Evolutionary conservation across 2,329 filamentous ascomycete species (phyloP).

Genomic region (Karstenula rhodostoma): DNA sequence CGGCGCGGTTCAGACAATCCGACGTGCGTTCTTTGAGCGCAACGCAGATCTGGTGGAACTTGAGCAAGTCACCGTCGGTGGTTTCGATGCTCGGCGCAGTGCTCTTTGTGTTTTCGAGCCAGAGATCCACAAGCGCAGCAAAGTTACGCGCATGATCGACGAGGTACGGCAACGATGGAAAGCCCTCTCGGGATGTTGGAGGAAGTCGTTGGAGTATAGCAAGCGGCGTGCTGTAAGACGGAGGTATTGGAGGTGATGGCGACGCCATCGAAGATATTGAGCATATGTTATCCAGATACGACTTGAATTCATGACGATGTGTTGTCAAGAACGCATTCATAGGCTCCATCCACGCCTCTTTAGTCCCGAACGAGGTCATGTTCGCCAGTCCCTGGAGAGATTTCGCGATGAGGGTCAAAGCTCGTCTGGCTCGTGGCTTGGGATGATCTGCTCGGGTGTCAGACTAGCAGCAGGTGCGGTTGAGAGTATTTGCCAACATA

Average conservation of each 20-base stretch:
- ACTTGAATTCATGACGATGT: conserved; percentile 81
- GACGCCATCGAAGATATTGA: conserved; percentile 73
- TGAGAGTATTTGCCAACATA: conserved; percentile 42
- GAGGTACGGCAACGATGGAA: conserved; percentile 90
- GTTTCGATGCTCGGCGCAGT: conserved; percentile 48
- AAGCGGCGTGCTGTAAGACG: conserved; percentile 90
- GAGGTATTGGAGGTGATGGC: conserved; percentile 70
- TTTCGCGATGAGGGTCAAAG: conserved; percentile 91
- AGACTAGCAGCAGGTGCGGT: conserved; percentile 11
- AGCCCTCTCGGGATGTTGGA: conserved; percentile 84
- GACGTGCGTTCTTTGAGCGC: conserved; percentile 57
- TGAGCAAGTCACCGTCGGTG: conserved; percentile 55
- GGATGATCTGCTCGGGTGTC: conserved; percentile 71
- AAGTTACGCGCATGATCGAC: conserved; percentile 89
- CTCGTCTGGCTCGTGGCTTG: conserved; percentile 81
- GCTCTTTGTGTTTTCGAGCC: conserved; percentile 66
- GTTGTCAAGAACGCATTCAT: conserved; percentile 89
- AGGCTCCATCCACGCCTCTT: conserved; percentile 98
- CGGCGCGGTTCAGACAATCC: conserved; percentile 60
- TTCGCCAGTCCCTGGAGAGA: conserved; percentile 90
- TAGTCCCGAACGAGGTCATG: conserved; percentile 88
- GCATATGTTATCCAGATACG: conserved; percentile 87
- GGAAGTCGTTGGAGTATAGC: conserved; percentile 87
- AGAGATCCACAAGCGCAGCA: conserved; percentile 81
- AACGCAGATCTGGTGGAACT: conserved; percentile 60